Evolutionary conservation across 2,329 filamentous ascomycete species (phyloP), one percentile per base, ranked within the genome.

Genomic region (Rhytidhysteron rufulum): DNA sequence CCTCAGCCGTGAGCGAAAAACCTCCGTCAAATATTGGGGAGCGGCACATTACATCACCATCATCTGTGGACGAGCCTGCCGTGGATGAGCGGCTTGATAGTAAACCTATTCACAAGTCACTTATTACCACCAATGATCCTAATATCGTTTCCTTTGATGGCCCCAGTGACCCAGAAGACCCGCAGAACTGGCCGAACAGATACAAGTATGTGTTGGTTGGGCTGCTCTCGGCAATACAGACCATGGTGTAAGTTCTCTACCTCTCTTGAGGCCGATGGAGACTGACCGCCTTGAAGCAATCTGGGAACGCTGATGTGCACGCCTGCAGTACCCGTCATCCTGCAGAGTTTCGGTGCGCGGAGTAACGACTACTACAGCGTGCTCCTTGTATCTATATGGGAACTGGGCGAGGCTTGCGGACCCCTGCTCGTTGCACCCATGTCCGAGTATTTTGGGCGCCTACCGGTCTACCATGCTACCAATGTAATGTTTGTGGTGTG

Each of bases 401-500:
- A 53, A 5, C 41, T 54, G 1, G 51, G 50, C 2, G 53, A 45
- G 25, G 43, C 41, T 4, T 38, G 42, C 30, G 51, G 51, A 4
- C 51, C 51, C 2, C 40, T 44, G 11, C 11, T 45, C 17, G 22
- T 47, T 15, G 49, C 42, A 3, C 48, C 48, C 3, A 20, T 49
- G 8, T 45, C 41, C 19, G 48, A 51, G 30, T 39, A 47, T 32
- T 52, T 49, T 27, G 49, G 45, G 16, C 47, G 48, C 8, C 22
- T 45, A 10, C 41, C 39, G 4, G 15, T 50, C 13, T 52, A 49
- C 19, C 22, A 44, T 20, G 32, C 32, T 37, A n/a, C 32, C 34
- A 75, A 71, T 43, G 21, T 72, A 2, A 69, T 66, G 67, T 74
- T 74, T 48, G 48, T 75, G 1, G 37, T 62, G 19, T 71, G 69